Evolutionary conservation across 768 basidiomycete genomes (phyloP), one percentile per base, ranked within the genome.

Genomic region (Tulasnella calospora): DNA sequence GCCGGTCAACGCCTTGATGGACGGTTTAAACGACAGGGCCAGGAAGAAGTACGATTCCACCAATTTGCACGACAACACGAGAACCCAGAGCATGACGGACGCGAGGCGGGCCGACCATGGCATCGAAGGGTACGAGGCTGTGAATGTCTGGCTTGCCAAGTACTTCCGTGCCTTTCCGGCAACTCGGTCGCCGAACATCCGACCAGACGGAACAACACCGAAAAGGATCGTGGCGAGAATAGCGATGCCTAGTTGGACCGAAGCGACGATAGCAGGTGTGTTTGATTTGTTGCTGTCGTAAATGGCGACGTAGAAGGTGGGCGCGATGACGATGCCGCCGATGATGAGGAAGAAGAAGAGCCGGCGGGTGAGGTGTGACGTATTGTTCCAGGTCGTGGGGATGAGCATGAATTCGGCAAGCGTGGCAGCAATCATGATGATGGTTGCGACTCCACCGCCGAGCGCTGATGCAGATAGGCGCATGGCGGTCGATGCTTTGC

Each of bases 161-260:
- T 99, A 99, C 83, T 99, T 99, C 81, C 97, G 87, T 19, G 92
- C 92, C 86, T 96, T 98, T 72, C 96, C 93, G 0, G 92, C 94
- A 0, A 99, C 97, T 78, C 97, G 90, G 84, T 99, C 97, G 44
- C 97, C 97, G 83, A 99, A 99, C 95, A 99, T 98, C 27, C 96
- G 91, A 0, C 96, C 97, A 0, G 96, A 98, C 0, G 97, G 97
- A 85, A 99, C 90, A 82, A 94, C 88, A 30, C 94, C 90, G 84
- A 98, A 99, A 15, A 96, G 87, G 74, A 96, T 86, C 1, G 94
- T 94, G 12, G 92, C 93, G 77, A 91, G 85, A 73, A 95, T 91
- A 27, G 96, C 94, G 78, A 98, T 94, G 86, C 91, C 94, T 86
- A 99, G 98, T 82, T 99, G 96, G 13, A 96, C 94, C 81, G 98